Evolutionary conservation across 345 rosid species (phyloP), one percentile per base, ranked within the genome.

Genomic region (Citrus australasica): DNA sequence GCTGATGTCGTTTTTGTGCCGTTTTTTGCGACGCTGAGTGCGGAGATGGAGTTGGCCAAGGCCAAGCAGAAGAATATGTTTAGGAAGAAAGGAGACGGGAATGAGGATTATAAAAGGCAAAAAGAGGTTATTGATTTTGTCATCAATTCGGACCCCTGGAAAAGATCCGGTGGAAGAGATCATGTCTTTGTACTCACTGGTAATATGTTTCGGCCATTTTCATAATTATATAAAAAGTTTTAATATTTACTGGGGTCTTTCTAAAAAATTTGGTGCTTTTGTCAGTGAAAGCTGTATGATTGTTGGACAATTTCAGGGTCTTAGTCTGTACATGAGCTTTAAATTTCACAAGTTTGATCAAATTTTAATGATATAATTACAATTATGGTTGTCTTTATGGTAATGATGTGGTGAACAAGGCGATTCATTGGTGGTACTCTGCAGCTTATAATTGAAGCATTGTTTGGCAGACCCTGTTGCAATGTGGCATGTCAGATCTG

Each of bases 401-500:
- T 71, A 7, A 71, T 51, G 27, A 21, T 71, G 40, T 53, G 38
- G 75, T 71, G 75, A 71, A 53, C 46, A 53, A 71, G 75, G 27
- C 6, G 27, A 9, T 71, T 22, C 75, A 19, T 53, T 53, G 63
- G 25, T 53, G 75, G 17, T 71, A 71, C 22, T 71, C 27, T 71
- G 75, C 76, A 85, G 87, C 88, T 90, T 91, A 83, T 88, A 73
- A 77, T 87, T 91, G 90, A 89, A 85, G 91, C 91, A 82, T 91
- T 90, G 81, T 93, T 92, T 96, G 93, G 92, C 99, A 96, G 99
- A 96, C 98, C 98, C 98, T 7, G 95, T 94, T 81, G 97, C 98
- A 67, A 91, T 94, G 97, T 94, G 99, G 99, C 99, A 94, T 84
- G 91, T 94, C 56, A 86, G 86, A 82, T 90, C 86, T 42, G 90